Evolutionary conservation across 441 rosid species (phyloP).

Genomic region (Eruca vesicaria): DNA sequence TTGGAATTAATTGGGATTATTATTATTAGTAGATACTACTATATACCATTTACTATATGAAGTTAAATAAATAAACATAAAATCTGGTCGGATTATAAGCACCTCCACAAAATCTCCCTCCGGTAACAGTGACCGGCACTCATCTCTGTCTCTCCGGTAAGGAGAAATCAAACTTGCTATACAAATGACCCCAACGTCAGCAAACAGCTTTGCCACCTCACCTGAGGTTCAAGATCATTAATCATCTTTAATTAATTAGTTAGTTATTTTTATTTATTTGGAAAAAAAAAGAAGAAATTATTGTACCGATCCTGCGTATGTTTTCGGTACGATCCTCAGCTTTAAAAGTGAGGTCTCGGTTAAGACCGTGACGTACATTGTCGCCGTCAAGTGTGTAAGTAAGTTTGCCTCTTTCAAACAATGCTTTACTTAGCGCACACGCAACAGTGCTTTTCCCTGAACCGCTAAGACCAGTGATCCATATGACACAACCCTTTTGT

Average conservation of each 20-base stretch:
- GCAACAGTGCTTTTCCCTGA: constrained; percentile 83
- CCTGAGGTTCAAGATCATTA: constrained; percentile 36
- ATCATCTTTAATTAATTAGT: not conserved
- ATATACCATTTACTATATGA: no score
- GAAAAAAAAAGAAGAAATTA: not conserved
- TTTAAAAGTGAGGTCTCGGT: constrained; percentile 57
- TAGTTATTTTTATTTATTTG: not conserved
- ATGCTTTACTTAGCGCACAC: constrained; percentile 51
- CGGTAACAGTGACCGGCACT: constrained; percentile 58
- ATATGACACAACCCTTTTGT: constrained; percentile 73
- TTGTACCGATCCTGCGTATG: constrained; percentile 64
- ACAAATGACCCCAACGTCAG: constrained; percentile 71
- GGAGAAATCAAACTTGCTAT: constrained; percentile 76
- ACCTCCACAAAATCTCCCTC: constrained; percentile 72
- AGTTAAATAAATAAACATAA: not conserved
- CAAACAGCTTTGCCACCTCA: constrained; percentile 75
- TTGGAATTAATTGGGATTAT: no score
- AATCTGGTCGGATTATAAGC: not conserved
- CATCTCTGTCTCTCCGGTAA: constrained; percentile 57
- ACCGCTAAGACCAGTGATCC: constrained; percentile 81
- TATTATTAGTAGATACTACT: no score
- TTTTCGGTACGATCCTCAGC: constrained; percentile 67
- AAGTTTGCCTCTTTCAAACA: constrained; percentile 61
- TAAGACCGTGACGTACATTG: constrained; percentile 72
- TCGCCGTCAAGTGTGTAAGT: constrained; percentile 73